These are phyloP conservation scores for Colletotrichum euphorbiae DNA, from an alignment of 2,329 filamentous ascomycete genomes.

Conservation along the genomic window DNA sequence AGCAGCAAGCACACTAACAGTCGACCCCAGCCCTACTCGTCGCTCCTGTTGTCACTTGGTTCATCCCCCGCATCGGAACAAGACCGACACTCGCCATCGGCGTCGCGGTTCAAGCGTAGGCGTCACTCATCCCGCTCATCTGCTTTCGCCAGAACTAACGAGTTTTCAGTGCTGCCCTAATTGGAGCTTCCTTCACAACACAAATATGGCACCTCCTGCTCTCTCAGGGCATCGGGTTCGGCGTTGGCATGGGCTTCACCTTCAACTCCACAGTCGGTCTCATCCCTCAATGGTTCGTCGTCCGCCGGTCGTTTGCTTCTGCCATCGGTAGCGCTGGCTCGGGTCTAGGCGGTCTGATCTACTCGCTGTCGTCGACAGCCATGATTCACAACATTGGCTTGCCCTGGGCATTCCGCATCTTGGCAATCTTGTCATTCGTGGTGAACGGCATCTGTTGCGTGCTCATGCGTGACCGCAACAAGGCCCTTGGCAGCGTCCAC, in stretches of 20 bases:
- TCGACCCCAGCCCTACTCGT: conserved; percentile 67
- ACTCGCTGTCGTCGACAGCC: conserved; percentile 74
- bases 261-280: conserved; percentile 78
- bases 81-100: conserved; percentile 73
- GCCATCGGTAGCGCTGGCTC: conserved; percentile 76
- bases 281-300: conserved; percentile 80
- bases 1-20: conserved; percentile 44
- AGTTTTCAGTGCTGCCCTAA: conserved; percentile 61
- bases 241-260: conserved; percentile 81
- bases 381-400: conserved; percentile 75
- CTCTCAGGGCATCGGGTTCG: conserved; percentile 80
- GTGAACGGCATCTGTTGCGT: conserved; percentile 73
- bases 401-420: conserved; percentile 74
- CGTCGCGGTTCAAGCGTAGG: conserved; percentile 67
- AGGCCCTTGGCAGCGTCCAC: conserved; percentile 74
- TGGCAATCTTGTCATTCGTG: conserved; percentile 71
- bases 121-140: not conserved
- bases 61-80: conserved; percentile 72
- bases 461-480: conserved; percentile 78
- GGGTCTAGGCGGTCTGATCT: conserved; percentile 79
- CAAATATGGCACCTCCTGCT: conserved; percentile 82
- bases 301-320: conserved; percentile 75
- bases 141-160: not conserved
- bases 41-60: conserved; percentile 74
- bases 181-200: conserved; percentile 76